Evolutionary conservation across 2,329 filamentous ascomycete genomes (phyloP), one percentile per base, ranked within the genome.

Genomic region (Phialophora macrospora): DNA sequence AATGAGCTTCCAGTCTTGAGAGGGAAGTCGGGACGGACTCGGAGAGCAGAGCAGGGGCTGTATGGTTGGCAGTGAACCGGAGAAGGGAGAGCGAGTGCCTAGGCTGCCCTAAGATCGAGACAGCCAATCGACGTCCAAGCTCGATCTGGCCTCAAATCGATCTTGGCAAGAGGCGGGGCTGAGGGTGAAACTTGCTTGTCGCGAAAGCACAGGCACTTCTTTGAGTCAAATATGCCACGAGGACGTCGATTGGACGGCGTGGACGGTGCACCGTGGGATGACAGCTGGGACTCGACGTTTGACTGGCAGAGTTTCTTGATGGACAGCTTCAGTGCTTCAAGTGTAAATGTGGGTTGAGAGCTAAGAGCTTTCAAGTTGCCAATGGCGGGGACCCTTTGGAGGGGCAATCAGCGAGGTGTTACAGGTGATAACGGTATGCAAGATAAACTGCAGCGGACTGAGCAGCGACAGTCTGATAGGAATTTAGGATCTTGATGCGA

Each of bases 211-310:
- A 59, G 44, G 56, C 56, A 32, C 24, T 24, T 48, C 41, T 48
- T 30, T 60, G 58, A 60, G 17, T 60, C 58, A 60, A 41, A 30
- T 46, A 59, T 48, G 56, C 56, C 56, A 59, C 56, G n/a, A 60
- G 20, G 44, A 24, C 30, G 22, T 52, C 51, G 52, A 57, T 57
- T 58, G 54, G 61, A 63, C 61, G 54, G 54, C 52, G 55, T 58
- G 54, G 61, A 63, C 61, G 54, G 54, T 57, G 55, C 44, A 41
- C 14, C 46, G 7, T 51, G 48, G 20, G 48, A 26, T 51, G 48
- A 26, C 48, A 26, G 48, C 41, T 48, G 26, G 34, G 52, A 26
- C 30, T 57, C 32, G 55, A 49, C 55, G 48, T 26, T 56, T 63
- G 60, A 57, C 46, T 48, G 60, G 60, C 46, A n/a, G 57, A 12